Evolutionary conservation across 345 rosid species (phyloP).

Genomic region (Populus nigra): DNA sequence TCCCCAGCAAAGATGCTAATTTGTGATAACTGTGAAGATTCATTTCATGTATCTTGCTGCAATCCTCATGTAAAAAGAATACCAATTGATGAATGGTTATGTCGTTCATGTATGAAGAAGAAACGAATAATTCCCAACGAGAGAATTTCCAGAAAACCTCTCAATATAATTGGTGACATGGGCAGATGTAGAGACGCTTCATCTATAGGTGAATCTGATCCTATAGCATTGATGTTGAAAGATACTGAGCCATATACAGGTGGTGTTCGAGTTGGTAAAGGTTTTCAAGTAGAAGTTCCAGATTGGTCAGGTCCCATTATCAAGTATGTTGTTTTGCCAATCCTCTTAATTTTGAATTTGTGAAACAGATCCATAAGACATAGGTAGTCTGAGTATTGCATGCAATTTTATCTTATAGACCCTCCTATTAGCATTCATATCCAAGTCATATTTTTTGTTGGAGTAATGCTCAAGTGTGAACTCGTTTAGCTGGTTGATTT

Average conservation of each 20-base stretch:
- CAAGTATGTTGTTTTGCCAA: slow-evolving; percentile 43
- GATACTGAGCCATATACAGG: slow-evolving; percentile 50
- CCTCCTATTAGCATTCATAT: background rate
- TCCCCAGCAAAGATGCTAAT: slow-evolving; percentile 55
- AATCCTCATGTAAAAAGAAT: slow-evolving; percentile 47
- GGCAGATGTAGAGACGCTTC: slow-evolving; percentile 36
- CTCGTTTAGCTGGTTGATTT: background rate
- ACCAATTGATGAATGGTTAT: slow-evolving; percentile 75
- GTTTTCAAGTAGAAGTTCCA: slow-evolving; percentile 86
- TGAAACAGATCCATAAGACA: background rate
- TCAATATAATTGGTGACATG: slow-evolving; percentile 32
- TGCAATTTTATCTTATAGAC: background rate
- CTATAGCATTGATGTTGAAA: slow-evolving; percentile 49
- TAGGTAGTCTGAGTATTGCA: background rate
- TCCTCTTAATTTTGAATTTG: background rate
- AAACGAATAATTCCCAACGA: slow-evolving; percentile 40
- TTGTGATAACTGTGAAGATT: slow-evolving; percentile 84
- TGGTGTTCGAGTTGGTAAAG: slow-evolving; percentile 66
- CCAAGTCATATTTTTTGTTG: background rate
- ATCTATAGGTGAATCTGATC: slow-evolving; percentile 33
- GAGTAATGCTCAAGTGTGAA: background rate
- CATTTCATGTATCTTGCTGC: slow-evolving; percentile 77
- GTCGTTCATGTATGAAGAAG: slow-evolving; percentile 64
- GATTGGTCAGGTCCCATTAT: slow-evolving; percentile 70
- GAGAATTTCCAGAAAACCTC: slow-evolving; percentile 23